Conservation (phyloP, 176 grass and related monocot genomes). For the Oryza nivara region DNA sequence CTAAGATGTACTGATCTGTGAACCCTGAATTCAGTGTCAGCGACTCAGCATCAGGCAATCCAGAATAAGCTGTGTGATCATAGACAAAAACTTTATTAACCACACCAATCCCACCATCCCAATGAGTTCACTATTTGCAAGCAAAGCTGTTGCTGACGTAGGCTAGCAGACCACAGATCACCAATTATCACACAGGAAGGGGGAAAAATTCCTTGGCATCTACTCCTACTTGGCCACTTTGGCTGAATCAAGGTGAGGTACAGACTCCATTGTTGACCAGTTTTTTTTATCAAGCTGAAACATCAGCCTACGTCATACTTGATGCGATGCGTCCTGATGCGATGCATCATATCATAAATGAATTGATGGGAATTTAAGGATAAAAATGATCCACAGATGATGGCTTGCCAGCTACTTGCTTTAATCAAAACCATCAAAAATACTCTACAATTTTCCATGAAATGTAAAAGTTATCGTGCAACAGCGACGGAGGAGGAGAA, state of each 20-base stretch:
- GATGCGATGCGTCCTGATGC: neutral
- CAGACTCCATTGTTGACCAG: constrained; percentile 15
- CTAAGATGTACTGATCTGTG: neutral
- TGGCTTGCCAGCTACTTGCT: neutral
- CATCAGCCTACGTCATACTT: neutral
- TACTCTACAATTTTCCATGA: neutral
- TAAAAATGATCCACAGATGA: neutral
- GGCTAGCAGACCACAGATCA: neutral
- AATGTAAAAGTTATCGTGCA: neutral
- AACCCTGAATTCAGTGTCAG: neutral
- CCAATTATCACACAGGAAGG: neutral
- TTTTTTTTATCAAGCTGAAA: neutral
- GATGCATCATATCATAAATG: neutral
- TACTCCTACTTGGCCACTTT: neutral
- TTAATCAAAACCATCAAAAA: neutral
- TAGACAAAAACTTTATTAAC: neutral
- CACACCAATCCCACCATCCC: neutral
- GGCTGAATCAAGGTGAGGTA: neutral
- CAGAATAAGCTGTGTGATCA: neutral
- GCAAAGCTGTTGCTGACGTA: constrained; percentile 1
- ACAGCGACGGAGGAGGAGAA: neutral
- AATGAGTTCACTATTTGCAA: neutral
- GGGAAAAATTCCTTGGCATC: neutral
- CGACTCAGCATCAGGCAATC: neutral
- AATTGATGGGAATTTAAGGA: neutral